phyloP scores from a whole-genome alignment of 2,329 filamentous ascomycete genomes.

The Curvularia hawaiiensis region DNA sequence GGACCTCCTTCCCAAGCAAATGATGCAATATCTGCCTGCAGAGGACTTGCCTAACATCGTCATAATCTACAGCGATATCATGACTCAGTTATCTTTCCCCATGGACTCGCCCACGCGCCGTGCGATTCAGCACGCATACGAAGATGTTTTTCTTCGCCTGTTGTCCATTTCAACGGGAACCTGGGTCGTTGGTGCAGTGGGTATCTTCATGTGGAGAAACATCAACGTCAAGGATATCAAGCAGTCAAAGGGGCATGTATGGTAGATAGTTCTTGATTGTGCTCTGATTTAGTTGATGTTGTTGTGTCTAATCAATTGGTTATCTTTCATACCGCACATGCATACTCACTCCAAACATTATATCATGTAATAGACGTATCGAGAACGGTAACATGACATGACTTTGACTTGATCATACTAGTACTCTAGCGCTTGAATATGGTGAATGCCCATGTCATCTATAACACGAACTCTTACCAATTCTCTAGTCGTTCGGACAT shows the following conservation, averaged over 20 bases:
- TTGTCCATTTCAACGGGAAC: conserved; percentile 15
- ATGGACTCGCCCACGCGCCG: conserved; percentile 54
- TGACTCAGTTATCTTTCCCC: conserved; percentile 59
- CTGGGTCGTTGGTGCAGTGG: conserved; percentile 12
- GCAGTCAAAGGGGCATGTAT: conserved; percentile 14
- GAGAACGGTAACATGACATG: too few relatives aligned
- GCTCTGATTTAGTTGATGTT: background rate
- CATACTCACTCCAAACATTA: too few relatives aligned
- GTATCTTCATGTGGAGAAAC: conserved; percentile 21
- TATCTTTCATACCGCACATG: too few relatives aligned
- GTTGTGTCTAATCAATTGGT: too few relatives aligned
- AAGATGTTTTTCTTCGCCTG: conserved; percentile 17
- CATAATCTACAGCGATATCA: conserved; percentile 57
- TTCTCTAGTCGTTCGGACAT: too few relatives aligned
- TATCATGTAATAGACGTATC: too few relatives aligned
- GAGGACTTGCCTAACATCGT: conserved; percentile 49
- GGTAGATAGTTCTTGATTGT: background rate
- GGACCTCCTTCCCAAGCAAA: conserved; percentile 18
- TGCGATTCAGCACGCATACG: conserved; percentile 41
- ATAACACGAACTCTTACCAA: too few relatives aligned
- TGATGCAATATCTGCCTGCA: conserved; percentile 34
- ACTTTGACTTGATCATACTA: too few relatives aligned
- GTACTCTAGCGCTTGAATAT: too few relatives aligned
- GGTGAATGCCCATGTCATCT: too few relatives aligned
- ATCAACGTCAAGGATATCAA: conserved; percentile 13